These are phyloP conservation scores for Phytophthora sansomeana DNA, from an alignment of 352 stramenopile species.

Conservation along the genomic window DNA sequence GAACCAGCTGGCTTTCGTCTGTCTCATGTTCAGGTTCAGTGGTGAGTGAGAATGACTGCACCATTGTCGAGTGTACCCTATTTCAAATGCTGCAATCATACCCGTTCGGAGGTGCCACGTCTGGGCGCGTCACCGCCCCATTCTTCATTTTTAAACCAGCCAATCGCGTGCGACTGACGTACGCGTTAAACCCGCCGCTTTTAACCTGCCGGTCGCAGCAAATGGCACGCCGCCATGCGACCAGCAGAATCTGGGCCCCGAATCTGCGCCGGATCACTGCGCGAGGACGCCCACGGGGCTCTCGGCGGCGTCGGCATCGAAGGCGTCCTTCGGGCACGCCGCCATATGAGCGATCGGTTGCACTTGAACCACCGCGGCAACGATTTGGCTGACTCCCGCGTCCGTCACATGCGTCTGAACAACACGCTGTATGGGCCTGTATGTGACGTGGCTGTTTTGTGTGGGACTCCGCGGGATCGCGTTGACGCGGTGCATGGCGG, in stretches of 20 bases:
- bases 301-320: not conserved
- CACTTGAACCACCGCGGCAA: slow-evolving; percentile 37
- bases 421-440: slow-evolving; percentile 26
- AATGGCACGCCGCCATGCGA: not conserved
- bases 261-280: not conserved
- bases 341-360: slow-evolving; percentile 12
- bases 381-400: slow-evolving; percentile 33
- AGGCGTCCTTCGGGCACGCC: not conserved
- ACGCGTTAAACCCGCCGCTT: not conserved
- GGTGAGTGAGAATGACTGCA: no score
- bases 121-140: not conserved
- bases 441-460: slow-evolving; percentile 38
- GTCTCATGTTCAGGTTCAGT: slow-evolving; percentile 28
- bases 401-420: slow-evolving; percentile 39
- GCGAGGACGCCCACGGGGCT: not conserved
- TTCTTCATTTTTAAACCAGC: not conserved
- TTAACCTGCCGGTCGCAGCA: no score
- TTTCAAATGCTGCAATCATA: no score
- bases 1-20: slow-evolving; percentile 7
- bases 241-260: not conserved
- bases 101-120: no score
- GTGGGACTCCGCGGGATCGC: no score
- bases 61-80: no score
- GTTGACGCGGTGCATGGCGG: not conserved
- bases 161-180: not conserved